These are phyloP conservation scores for Aschersonia sp. DNA, from an alignment of 2,329 filamentous ascomycete genomes.

Conservation along the genomic window DNA sequence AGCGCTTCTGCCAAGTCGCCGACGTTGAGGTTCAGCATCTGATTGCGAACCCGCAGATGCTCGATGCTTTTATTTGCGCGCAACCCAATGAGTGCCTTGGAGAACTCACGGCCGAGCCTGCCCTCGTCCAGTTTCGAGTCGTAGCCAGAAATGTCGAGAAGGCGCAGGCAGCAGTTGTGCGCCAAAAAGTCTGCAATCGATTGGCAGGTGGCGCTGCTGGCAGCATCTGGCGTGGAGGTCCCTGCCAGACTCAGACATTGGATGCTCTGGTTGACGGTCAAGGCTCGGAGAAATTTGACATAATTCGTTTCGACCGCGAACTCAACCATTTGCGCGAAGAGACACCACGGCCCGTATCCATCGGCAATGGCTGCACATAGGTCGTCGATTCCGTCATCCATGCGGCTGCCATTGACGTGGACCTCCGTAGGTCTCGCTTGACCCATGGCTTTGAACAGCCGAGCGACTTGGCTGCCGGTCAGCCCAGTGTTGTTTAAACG, in stretches of 20 bases:
- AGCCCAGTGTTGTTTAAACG: conserved; percentile 37
- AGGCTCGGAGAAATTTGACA: conserved; percentile 31
- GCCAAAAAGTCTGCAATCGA: conserved; percentile 35
- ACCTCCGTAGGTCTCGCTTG: conserved; percentile 31
- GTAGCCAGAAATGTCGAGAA: conserved; percentile 41
- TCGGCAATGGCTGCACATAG: conserved; percentile 31
- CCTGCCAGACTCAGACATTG: conserved; percentile 38
- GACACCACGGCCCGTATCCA: conserved; percentile 31
- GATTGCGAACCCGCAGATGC: conserved; percentile 40
- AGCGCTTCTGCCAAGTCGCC: conserved; percentile 37
- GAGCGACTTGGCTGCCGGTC: conserved; percentile 32
- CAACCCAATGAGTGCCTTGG: conserved; percentile 31
- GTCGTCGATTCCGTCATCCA: conserved; percentile 36
- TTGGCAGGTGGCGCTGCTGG: conserved; percentile 30
- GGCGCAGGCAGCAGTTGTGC: conserved; percentile 35
- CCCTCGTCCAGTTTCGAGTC: conserved; percentile 43
- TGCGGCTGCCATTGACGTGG: conserved; percentile 34
- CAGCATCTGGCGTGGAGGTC: conserved; percentile 32
- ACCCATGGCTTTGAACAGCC: conserved; percentile 36
- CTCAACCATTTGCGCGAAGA: conserved; percentile 43
- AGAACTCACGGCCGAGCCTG: conserved; percentile 38
- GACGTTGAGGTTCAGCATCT: conserved; percentile 38
- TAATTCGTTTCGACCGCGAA: conserved; percentile 37
- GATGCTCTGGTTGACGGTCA: conserved; percentile 35
- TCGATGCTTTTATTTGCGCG: conserved; percentile 27